These are phyloP conservation scores for Cyberlindnera maritima DNA, from an alignment of 805 yeast genomes.

Conservation along the genomic window DNA sequence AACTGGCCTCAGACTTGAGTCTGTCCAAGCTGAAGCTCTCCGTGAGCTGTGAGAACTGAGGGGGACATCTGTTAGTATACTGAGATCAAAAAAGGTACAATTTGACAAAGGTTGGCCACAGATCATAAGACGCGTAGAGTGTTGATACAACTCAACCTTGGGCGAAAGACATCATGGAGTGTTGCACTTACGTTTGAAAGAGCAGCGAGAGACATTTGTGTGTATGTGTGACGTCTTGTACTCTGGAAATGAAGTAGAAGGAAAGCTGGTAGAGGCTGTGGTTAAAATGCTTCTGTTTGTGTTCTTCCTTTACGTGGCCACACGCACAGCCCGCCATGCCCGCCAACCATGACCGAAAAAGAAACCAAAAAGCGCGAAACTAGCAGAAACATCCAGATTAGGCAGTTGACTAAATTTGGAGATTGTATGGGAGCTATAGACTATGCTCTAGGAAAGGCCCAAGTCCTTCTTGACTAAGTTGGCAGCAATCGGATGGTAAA, in stretches of 20 bases:
- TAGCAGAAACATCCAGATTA: background rate
- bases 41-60: slow-evolving; percentile 39
- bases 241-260: background rate
- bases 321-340: background rate
- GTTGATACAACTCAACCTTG: background rate
- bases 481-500: slow-evolving; percentile 84
- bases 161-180: background rate
- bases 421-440: background rate
- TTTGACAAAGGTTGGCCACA: background rate
- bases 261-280: no score
- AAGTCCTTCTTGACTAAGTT: slow-evolving; percentile 82
- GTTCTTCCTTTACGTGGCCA: slow-evolving; percentile 1
- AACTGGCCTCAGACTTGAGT: slow-evolving; percentile 43
- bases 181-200: slow-evolving; percentile 7
- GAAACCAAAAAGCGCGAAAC: slow-evolving; percentile 2
- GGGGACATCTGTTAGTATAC: background rate
- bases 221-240: background rate
- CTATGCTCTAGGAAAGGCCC: slow-evolving; percentile 31
- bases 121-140: background rate
- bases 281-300: background rate
- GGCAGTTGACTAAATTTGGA: background rate
- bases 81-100: background rate
- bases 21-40: slow-evolving; percentile 51
- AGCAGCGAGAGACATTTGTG: slow-evolving; percentile 8
- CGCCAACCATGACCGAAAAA: background rate